Evolutionary conservation across 495 filamentous ascomycete genomes (phyloP).

Genomic region (Penicillium manginii): DNA sequence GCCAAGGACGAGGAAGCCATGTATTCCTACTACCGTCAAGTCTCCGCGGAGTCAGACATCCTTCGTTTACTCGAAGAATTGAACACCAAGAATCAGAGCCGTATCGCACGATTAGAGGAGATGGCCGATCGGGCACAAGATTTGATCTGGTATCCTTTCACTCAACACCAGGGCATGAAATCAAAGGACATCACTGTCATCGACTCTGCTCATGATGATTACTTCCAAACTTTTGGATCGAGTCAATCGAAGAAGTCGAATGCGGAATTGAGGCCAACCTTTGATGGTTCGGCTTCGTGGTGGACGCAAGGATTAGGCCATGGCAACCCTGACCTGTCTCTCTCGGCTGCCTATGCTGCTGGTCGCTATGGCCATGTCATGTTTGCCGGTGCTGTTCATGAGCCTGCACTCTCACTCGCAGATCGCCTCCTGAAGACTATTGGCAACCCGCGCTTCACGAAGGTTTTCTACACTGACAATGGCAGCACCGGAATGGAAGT

Average conservation of each 20-base stretch:
- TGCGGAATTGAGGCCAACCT: constrained; percentile 57
- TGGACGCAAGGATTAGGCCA: constrained; percentile 86
- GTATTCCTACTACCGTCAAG: constrained; percentile 58
- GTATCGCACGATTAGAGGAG: constrained; percentile 57
- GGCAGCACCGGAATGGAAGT: constrained; percentile 81
- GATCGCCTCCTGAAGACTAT: constrained; percentile 58
- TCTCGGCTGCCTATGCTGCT: constrained; percentile 75
- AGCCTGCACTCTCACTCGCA: constrained; percentile 69
- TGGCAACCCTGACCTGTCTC: constrained; percentile 65
- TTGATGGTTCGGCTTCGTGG: constrained; percentile 82
- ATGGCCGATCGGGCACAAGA: constrained; percentile 61
- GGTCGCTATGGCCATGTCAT: constrained; percentile 86
- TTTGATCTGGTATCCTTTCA: constrained; percentile 81
- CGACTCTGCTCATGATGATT: constrained; percentile 75
- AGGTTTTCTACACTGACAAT: constrained; percentile 79
- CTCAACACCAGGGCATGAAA: constrained; percentile 67
- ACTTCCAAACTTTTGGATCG: constrained; percentile 62
- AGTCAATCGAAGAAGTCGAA: constrained; percentile 8
- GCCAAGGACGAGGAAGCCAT: constrained; percentile 57
- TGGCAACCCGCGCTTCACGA: constrained; percentile 61
- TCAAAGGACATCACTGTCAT: constrained; percentile 66
- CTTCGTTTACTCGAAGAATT: constrained; percentile 50
- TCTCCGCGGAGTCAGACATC: constrained; percentile 40
- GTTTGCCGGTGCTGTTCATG: constrained; percentile 74
- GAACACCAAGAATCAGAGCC: constrained; percentile 46